Evolutionary conservation across 2,329 filamentous ascomycete genomes (phyloP).

Genomic region (Domatiomyces globalis): DNA sequence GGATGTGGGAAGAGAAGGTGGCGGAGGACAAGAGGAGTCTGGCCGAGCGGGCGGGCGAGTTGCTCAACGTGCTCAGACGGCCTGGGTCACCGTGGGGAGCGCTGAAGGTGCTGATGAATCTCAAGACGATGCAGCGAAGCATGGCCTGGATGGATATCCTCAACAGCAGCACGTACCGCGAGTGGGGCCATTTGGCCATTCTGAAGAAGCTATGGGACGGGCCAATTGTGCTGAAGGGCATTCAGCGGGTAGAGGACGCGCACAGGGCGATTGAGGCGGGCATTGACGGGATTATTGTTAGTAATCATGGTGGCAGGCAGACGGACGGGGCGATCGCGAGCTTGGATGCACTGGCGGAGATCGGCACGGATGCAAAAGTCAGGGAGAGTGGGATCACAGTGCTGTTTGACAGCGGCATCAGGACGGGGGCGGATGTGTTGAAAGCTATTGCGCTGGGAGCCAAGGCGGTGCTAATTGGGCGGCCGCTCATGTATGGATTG

Average conservation of each 20-base stretch:
- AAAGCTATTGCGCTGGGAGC: slow-evolving; percentile 43
- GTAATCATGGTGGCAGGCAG: slow-evolving; percentile 40
- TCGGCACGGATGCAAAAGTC: slow-evolving; percentile 39
- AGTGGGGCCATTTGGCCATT: slow-evolving; percentile 46
- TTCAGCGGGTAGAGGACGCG: slow-evolving; percentile 38
- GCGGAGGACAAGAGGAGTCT: slow-evolving; percentile 34
- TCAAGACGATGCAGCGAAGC: slow-evolving; percentile 11
- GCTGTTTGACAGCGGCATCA: slow-evolving; percentile 37
- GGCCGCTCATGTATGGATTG: slow-evolving; percentile 45
- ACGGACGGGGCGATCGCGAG: slow-evolving; percentile 38
- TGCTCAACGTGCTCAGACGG: slow-evolving; percentile 10
- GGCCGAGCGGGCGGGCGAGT: slow-evolving; percentile 21
- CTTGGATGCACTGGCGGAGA: slow-evolving; percentile 42
- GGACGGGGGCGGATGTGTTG: slow-evolving; percentile 36
- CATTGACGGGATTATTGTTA: slow-evolving; percentile 37
- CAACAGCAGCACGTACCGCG: slow-evolving; percentile 39
- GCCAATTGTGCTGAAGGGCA: slow-evolving; percentile 50
- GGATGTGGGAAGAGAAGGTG: slow-evolving; percentile 34
- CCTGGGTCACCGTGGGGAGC: slow-evolving; percentile 17
- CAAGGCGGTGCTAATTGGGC: slow-evolving; percentile 42
- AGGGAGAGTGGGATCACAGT: slow-evolving; percentile 25
- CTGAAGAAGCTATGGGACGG: slow-evolving; percentile 47
- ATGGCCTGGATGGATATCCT: slow-evolving; percentile 36
- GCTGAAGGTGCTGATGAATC: slow-evolving; percentile 12
- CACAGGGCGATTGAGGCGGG: slow-evolving; percentile 31